phyloP scores from a whole-genome alignment of 306 rosid genomes.

The Psophocarpus tetragonolobus region DNA sequence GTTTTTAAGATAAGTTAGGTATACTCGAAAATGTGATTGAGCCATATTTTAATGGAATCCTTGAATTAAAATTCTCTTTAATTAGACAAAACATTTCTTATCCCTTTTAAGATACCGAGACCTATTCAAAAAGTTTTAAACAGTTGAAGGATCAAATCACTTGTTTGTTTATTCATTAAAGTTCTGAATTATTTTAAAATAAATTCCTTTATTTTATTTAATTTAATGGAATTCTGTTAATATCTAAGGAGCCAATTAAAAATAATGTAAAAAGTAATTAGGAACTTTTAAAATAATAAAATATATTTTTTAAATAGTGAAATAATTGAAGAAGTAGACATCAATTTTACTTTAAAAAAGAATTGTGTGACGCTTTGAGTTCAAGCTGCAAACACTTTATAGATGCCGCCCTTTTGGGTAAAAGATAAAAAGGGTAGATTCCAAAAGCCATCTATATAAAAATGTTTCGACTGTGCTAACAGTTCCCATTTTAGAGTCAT shows the following conservation, averaged over 20 bases:
- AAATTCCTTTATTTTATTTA: not conserved
- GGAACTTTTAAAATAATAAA: not conserved
- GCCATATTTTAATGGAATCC: not conserved
- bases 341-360: not conserved
- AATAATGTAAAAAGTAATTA: not conserved
- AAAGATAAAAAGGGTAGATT: conserved; percentile 33
- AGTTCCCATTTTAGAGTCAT: conserved; percentile 31
- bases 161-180: not conserved
- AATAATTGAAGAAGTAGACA: not conserved
- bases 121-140: not conserved
- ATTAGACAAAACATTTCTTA: not conserved
- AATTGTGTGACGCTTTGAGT: not conserved
- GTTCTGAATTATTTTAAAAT: not conserved
- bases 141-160: not conserved
- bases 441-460: conserved; percentile 30
- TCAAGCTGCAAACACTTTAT: conserved; percentile 27
- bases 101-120: not conserved
- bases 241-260: not conserved
- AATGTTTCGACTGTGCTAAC: conserved; percentile 12
- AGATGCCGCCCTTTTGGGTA: conserved; percentile 31
- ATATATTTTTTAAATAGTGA: not conserved
- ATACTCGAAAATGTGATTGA: not conserved
- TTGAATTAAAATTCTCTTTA: not conserved
- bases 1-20: not conserved
- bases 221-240: not conserved